These are phyloP conservation scores for Ceratocystiopsis brevicomis DNA, from an alignment of 2,329 filamentous ascomycete species.

Conservation along the genomic window DNA sequence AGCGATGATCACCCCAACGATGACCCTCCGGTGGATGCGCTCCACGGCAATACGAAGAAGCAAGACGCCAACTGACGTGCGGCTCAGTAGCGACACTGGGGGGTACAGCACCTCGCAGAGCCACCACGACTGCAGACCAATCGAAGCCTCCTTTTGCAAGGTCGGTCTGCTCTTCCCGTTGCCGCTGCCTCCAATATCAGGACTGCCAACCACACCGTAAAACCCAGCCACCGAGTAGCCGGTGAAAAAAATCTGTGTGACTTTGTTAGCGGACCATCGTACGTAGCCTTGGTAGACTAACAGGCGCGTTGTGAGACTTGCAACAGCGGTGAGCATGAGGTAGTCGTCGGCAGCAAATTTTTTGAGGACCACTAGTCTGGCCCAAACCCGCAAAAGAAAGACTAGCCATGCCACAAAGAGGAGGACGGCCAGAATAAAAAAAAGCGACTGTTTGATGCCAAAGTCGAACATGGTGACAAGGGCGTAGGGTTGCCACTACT, in stretches of 20 bases:
- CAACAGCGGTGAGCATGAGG: conserved; percentile 26
- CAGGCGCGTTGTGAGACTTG: conserved; percentile 11
- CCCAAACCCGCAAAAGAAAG: conserved; percentile 24
- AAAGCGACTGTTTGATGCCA: conserved; percentile 5
- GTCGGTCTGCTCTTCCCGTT: conserved; percentile 7
- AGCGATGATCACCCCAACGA: conserved; percentile 19
- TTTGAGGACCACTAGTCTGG: conserved; percentile 23
- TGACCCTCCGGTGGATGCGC: conserved; percentile 17
- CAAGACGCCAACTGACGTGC: conserved; percentile 23
- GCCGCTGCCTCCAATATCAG: no score
- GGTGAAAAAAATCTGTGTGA: not conserved
- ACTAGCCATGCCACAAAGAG: conserved; percentile 14
- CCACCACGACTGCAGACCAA: conserved; percentile 19
- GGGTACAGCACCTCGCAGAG: conserved; percentile 23
- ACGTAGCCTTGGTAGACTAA: not conserved
- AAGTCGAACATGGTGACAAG: conserved; percentile 3
- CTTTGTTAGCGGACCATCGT: not conserved
- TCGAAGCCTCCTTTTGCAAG: conserved; percentile 13
- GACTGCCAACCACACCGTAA: conserved; percentile 2
- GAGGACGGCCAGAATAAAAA: conserved; percentile 4
- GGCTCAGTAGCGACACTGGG: conserved; percentile 19
- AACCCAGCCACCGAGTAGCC: conserved; percentile 13
- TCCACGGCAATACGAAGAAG: conserved; percentile 21
- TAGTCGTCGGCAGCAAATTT: conserved; percentile 27
- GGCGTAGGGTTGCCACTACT: not conserved